Evolutionary conservation across 2,329 filamentous ascomycete genomes (phyloP).

Genomic region (Epichloe aotearoae): DNA sequence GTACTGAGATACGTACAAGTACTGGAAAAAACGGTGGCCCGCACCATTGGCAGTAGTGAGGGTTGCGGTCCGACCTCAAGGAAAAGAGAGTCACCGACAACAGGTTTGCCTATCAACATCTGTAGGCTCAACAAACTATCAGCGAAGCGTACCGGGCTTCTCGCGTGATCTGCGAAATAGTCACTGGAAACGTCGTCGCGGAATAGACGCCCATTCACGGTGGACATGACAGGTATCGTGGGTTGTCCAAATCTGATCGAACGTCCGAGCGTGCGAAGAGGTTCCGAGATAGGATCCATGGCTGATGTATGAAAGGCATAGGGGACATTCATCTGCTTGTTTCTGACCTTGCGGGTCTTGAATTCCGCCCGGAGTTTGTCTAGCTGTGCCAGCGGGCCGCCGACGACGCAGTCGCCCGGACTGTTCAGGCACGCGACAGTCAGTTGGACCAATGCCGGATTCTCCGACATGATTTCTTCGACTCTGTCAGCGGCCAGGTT

Average conservation of each 20-base stretch:
- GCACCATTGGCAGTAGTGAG: too few relatives aligned
- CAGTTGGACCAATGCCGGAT: neutral
- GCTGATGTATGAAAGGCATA: neutral
- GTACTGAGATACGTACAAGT: too few relatives aligned
- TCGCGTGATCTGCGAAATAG: too few relatives aligned
- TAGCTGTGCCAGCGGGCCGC: neutral
- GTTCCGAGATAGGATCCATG: neutral
- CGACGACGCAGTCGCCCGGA: neutral
- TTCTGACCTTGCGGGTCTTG: neutral
- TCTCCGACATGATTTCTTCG: neutral
- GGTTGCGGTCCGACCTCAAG: too few relatives aligned
- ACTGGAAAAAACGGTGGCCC: too few relatives aligned
- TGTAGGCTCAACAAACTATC: too few relatives aligned
- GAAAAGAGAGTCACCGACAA: too few relatives aligned
- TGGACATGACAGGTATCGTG: neutral
- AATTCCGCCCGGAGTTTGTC: neutral
- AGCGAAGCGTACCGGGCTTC: too few relatives aligned
- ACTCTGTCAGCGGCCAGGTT: conserved; percentile 17
- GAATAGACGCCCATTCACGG: too few relatives aligned
- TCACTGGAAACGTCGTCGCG: too few relatives aligned
- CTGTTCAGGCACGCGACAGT: neutral
- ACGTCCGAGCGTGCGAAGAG: neutral
- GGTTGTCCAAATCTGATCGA: neutral
- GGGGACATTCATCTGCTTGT: neutral
- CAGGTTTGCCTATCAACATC: too few relatives aligned